Percentiles rank a stretch among this genome's conserved stretches.
Conservation (phyloP, 371 early-diverging fungal genomes). For the Mucor saturninus region DNA sequence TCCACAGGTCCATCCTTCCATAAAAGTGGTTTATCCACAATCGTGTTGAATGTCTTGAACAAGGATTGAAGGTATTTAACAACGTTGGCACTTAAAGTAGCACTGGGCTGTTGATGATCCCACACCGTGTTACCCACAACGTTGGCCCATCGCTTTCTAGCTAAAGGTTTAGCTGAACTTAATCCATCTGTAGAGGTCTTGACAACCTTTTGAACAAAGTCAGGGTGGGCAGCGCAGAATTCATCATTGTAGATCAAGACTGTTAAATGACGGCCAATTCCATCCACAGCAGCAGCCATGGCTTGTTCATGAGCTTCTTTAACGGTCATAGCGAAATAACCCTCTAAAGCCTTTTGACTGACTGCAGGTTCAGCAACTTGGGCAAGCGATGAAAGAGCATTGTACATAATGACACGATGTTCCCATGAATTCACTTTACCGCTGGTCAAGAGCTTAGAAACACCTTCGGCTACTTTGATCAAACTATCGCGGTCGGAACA, state of each 20-base stretch:
- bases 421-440: conserved; percentile 69
- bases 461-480: conserved; percentile 61
- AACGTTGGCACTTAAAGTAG: conserved; percentile 37
- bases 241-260: conserved; percentile 58
- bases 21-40: conserved; percentile 65
- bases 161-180: conserved; percentile 58
- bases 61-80: conserved; percentile 57
- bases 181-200: conserved; percentile 62
- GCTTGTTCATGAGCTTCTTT: conserved; percentile 85
- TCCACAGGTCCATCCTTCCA: conserved; percentile 75
- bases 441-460: conserved; percentile 61
- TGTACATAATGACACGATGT: conserved; percentile 64
- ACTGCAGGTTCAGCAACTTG: conserved; percentile 58
- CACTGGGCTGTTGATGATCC: conserved; percentile 44
- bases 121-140: conserved; percentile 55
- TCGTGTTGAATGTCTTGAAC: conserved; percentile 63
- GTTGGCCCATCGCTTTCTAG: conserved; percentile 64
- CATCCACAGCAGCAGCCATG: conserved; percentile 65
- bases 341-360: conserved; percentile 65
- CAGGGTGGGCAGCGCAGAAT: conserved; percentile 42
- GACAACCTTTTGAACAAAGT: conserved; percentile 45
- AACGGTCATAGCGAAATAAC: conserved; percentile 64
- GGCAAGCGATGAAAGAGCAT: conserved; percentile 57
- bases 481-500: conserved; percentile 58
- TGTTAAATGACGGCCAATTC: conserved; percentile 64